Percentiles rank a stretch among this genome's conserved stretches.
Conservation (phyloP, 345 rosid species). For the Eutrema yunnanense region DNA sequence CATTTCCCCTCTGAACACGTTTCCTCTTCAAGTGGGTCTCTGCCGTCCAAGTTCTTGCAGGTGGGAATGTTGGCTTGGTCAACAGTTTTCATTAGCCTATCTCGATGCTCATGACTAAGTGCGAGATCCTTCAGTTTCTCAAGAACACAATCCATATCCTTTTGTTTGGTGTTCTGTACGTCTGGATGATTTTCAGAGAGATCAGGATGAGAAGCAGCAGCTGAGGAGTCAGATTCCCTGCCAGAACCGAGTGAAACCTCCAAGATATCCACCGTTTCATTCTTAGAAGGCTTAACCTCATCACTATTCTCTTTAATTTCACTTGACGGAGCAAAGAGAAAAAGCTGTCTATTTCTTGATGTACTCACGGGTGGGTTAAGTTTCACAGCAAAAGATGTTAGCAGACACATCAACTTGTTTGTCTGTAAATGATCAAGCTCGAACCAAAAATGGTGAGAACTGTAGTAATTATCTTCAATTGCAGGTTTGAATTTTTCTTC, state of each 20-base stretch:
- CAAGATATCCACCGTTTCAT: constrained; percentile 6
- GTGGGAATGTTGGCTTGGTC: constrained; percentile 30
- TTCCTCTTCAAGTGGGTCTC: constrained; percentile 16
- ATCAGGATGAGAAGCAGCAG: constrained; percentile 17
- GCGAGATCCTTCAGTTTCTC: constrained; percentile 40
- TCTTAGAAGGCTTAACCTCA: constrained; percentile 6
- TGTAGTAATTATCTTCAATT: constrained; percentile 57
- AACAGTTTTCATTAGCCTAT: constrained; percentile 20
- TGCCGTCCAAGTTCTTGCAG: constrained; percentile 25
- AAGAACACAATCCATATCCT: constrained; percentile 34
- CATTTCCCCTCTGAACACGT: constrained; percentile 23
- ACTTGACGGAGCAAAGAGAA: constrained; percentile 23
- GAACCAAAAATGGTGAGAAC: constrained; percentile 50
- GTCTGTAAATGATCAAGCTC: constrained; percentile 76
- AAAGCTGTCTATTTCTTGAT: constrained; percentile 2
- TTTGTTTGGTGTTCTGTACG: constrained; percentile 23
- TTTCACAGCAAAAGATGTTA: constrained; percentile 40
- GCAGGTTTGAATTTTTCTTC: constrained; percentile 57
- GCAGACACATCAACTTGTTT: constrained; percentile 43
- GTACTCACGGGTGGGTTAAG: constrained; percentile 20
- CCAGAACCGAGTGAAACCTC: constrained; percentile 12
- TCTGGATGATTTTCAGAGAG: constrained; percentile 22
- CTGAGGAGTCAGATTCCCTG: constrained; percentile 21
- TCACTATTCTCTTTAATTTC: constrained; percentile 26
- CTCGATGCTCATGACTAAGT: constrained; percentile 19